Base-by-base conservation (phyloP, 352 stramenopile species). In the Phytophthora fragariae region DNA sequence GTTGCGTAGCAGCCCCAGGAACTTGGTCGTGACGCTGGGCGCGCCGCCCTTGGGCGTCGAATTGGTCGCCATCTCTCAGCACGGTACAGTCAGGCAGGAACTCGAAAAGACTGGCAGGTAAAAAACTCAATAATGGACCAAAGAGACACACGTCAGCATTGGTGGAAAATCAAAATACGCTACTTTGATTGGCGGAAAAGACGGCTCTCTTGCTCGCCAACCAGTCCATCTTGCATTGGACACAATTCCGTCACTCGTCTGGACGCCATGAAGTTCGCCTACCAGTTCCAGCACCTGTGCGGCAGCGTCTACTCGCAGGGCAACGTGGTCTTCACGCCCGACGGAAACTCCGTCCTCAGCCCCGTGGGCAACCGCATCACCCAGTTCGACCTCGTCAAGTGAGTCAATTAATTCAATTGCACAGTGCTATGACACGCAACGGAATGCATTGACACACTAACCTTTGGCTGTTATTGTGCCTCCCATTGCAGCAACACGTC, bases 321-420 rank as follows among this genome's bases (percentile, higher is more conserved):
- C 71, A 98, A 98, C 72, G 86, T 98, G 14, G 70, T 97, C 37
- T 98, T 98, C 76, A 97, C 95, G 55, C 91, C 94, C 21, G 93
- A 98, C 55, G 93, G 95, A 57, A 98, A 98, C 79, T 92, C 84
- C 44, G 83, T 98, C 53, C 81, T 98, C 57, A 98, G 89, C 61
- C 92, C 95, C 39, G 95, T 98, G 39, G 92, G 95, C 56, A 98
- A 98, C 81, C 92, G 95, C 70, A 97, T 98, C 75, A 97, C 92
- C 27, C 88, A 97, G 70, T 98, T 98, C 73, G 95, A 98, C 70
- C 84, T 98, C 77, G 89, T 96, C 82, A 94, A 97, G 91, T 97
- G 62, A 78, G 87, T 90, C 9, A 12, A 12, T 41, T 12, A 5
- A 27, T 27, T 27, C 19, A 27, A 27, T 27, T 27, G 24, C 35